Base-by-base conservation (phyloP, 2,329 filamentous ascomycete genomes). In the Fusarium newnesense region DNA sequence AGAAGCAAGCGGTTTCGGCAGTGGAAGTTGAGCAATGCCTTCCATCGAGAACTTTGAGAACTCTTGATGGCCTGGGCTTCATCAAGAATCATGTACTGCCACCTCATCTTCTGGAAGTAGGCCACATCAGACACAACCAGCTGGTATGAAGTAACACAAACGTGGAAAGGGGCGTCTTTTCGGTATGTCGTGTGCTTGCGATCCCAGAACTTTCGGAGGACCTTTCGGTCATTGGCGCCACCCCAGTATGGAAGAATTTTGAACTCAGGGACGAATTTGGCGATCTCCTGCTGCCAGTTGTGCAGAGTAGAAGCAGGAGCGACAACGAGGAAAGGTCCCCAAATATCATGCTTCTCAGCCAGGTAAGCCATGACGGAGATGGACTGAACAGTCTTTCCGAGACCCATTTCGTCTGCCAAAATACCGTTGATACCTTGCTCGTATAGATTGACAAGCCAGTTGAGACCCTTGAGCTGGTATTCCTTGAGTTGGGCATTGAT, bases 391-490 rank as follows among this genome's bases (percentile, higher is more conserved):
- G 96, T 99, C 85, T 99, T 99, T 82, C 96, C 96, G 30, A 99
- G 93, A 90, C 96, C 96, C 96, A 99, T 99, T 85, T 99, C 96
- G 81, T 99, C 96, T 74, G 96, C 96, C 72, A 99, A 87, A 78
- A 99, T 99, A 83, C 96, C 96, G 85, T 98, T 98, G 93, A 99
- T 99, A 81, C 96, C 96, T 83, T 99, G 96, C 83, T 99, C 96
- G 85, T 99, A 99, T 75, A 99, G 84, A 81, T 99, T 98, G 85
- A 97, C 96, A 61, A 99, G 90, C 96, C 96, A 99, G 81, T 98
- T 99, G 81, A 99, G 93, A 84, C 96, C 96, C 86, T 99, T 99
- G 81, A 99, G 87, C 85, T 99, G 96, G 84, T 99, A 99, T 82
- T 99, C 96, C 82, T 99, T 99, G 79, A 99, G 90, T 80, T 97